Percentiles rank a stretch among this genome's conserved stretches.
Conservation (phyloP, 495 filamentous ascomycete species). For the Lepraria neglecta region DNA sequence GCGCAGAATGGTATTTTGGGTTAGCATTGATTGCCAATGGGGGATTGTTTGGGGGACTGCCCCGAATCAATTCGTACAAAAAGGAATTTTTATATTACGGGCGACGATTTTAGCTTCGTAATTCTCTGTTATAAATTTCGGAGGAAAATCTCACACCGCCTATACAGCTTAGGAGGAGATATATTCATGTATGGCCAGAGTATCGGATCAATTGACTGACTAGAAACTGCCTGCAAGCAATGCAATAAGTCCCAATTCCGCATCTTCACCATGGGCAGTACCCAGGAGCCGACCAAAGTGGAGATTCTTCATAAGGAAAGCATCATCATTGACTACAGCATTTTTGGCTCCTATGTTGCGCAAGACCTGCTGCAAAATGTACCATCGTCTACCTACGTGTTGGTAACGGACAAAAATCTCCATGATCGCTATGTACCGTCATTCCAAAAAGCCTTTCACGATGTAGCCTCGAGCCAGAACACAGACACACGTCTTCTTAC, state of each 20-base stretch:
- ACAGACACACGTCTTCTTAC: slow-evolving; percentile 65
- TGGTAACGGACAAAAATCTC: slow-evolving; percentile 94
- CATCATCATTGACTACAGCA: slow-evolving; percentile 81
- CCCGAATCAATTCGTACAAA: too few relatives aligned
- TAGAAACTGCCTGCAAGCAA: neutral
- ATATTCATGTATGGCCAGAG: too few relatives aligned
- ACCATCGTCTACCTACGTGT: slow-evolving; percentile 82
- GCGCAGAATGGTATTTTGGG: too few relatives aligned
- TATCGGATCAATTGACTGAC: neutral
- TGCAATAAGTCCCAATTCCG: neutral
- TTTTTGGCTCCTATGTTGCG: slow-evolving; percentile 77
- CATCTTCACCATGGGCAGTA: neutral
- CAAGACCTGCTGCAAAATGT: slow-evolving; percentile 73
- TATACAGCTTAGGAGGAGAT: neutral
- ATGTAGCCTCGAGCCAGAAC: slow-evolving; percentile 23
- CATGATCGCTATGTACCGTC: slow-evolving; percentile 66
- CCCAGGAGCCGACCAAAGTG: slow-evolving; percentile 36
- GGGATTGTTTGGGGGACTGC: too few relatives aligned
- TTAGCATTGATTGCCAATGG: too few relatives aligned
- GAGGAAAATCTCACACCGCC: neutral
- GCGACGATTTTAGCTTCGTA: neutral
- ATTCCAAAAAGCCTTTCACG: slow-evolving; percentile 68
- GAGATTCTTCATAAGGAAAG: slow-evolving; percentile 61
- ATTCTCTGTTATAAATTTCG: neutral
- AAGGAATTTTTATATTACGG: too few relatives aligned